phyloP scores from a whole-genome alignment of 2,329 filamentous ascomycete species.

The Colletotrichum sp. region DNA sequence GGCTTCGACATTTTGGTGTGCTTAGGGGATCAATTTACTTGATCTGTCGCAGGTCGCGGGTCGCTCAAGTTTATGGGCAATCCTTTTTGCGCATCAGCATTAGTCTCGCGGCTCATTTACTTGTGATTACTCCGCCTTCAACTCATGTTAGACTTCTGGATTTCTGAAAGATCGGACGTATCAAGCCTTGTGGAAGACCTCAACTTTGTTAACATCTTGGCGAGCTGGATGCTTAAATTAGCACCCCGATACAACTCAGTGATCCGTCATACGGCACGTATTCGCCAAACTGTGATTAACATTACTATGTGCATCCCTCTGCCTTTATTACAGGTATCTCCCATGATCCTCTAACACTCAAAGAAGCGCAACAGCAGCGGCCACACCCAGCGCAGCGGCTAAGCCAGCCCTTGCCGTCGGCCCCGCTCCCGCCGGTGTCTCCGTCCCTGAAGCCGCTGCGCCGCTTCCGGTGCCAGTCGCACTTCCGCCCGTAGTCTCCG shows the following conservation, averaged over 20 bases:
- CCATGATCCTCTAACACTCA: not conserved
- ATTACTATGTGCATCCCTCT: not conserved
- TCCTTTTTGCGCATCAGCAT: not conserved
- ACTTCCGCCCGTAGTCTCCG: not conserved
- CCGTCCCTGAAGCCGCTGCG: not conserved
- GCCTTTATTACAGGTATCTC: too few species aligned
- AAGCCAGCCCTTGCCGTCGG: slow-evolving; percentile 4
- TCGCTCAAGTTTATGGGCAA: not conserved
- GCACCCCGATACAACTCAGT: not conserved
- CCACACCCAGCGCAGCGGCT: not conserved
- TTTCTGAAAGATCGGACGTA: not conserved
- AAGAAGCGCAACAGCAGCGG: not conserved
- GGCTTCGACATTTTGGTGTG: not conserved
- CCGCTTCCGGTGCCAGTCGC: not conserved
- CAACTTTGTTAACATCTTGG: not conserved
- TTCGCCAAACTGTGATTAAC: not conserved
- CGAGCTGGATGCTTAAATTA: not conserved
- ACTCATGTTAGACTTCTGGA: not conserved
- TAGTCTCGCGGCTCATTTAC: not conserved
- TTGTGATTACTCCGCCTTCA: not conserved
- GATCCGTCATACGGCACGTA: not conserved
- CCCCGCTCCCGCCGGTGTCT: not conserved
- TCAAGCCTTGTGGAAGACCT: not conserved
- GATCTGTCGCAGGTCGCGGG: not conserved
- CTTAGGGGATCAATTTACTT: not conserved